Evolutionary conservation across 495 filamentous ascomycete genomes (phyloP).

Genomic region (Xylaria nigripes): DNA sequence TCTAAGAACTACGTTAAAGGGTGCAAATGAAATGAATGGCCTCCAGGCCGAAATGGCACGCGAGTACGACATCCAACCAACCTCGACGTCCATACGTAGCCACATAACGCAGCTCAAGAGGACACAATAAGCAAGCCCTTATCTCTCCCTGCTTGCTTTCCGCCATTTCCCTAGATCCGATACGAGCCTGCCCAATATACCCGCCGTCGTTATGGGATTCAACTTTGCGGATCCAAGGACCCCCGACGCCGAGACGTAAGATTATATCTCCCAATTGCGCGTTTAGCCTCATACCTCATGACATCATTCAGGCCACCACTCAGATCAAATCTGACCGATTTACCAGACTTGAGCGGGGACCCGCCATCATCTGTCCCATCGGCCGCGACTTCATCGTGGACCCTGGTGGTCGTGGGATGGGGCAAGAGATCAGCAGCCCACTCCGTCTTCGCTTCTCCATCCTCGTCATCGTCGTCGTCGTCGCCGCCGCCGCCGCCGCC

Average conservation of each 20-base stretch:
- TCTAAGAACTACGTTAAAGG: too few species aligned
- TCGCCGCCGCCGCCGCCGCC: background rate
- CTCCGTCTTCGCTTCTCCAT: background rate
- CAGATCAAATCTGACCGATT: slow-evolving; percentile 3
- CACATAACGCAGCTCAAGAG: too few species aligned
- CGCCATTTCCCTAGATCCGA: too few species aligned
- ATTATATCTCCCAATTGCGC: background rate
- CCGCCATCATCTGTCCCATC: background rate
- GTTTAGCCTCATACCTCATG: background rate
- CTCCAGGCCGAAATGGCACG: background rate
- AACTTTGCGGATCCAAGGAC: background rate
- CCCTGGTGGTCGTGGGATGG: background rate
- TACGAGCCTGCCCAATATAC: too few species aligned
- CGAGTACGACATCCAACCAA: too few species aligned
- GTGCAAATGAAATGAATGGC: too few species aligned
- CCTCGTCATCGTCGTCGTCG: background rate
- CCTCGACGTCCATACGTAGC: too few species aligned
- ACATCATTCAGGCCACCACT: background rate
- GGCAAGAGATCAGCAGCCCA: background rate
- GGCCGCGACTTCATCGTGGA: background rate
- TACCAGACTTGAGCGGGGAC: background rate
- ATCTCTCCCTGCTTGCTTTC: too few species aligned
- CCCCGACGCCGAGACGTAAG: background rate
- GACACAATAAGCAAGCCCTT: too few species aligned
- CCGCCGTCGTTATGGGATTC: too few species aligned